Percentiles rank a stretch among this genome's conserved stretches.
Evolutionary conservation across 2,329 filamentous ascomycete species (phyloP).

Genomic region (Saccharata proteae): DNA sequence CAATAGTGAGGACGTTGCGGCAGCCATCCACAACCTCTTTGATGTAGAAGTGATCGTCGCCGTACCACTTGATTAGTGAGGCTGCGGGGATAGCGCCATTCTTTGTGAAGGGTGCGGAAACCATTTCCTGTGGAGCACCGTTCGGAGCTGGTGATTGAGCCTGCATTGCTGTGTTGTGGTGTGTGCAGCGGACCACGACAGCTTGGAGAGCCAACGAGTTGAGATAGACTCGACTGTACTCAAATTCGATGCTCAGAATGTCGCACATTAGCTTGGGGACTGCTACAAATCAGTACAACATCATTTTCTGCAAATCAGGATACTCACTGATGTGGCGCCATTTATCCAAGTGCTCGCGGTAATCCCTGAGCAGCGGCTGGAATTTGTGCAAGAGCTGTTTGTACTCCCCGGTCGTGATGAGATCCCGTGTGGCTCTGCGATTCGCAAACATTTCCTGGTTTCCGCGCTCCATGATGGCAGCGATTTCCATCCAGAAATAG

Average conservation of each 20-base stretch:
- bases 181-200: slow-evolving; percentile 76
- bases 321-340: slow-evolving; percentile 15
- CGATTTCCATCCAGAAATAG: slow-evolving; percentile 90
- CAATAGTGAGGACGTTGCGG: slow-evolving; percentile 62
- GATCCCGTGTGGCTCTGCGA: slow-evolving; percentile 72
- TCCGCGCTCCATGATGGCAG: slow-evolving; percentile 79
- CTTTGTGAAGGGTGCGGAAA: slow-evolving; percentile 18
- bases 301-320: background rate
- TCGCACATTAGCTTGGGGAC: slow-evolving; percentile 50
- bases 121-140: background rate
- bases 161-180: slow-evolving; percentile 30
- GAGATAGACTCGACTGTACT: slow-evolving; percentile 88
- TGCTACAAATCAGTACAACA: slow-evolving; percentile 11
- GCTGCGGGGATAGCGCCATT: slow-evolving; percentile 31
- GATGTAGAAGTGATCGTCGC: slow-evolving; percentile 49
- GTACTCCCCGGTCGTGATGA: slow-evolving; percentile 80
- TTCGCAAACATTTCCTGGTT: slow-evolving; percentile 84
- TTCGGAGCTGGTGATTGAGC: slow-evolving; percentile 20
- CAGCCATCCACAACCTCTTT: slow-evolving; percentile 65
- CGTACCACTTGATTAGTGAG: slow-evolving; percentile 38
- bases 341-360: slow-evolving; percentile 77
- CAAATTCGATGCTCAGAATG: slow-evolving; percentile 86
- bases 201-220: slow-evolving; percentile 91
- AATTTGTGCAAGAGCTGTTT: slow-evolving; percentile 70
- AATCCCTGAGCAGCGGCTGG: slow-evolving; percentile 63